Base-by-base conservation (phyloP, 768 basidiomycete species). In the Chiua virens region DNA sequence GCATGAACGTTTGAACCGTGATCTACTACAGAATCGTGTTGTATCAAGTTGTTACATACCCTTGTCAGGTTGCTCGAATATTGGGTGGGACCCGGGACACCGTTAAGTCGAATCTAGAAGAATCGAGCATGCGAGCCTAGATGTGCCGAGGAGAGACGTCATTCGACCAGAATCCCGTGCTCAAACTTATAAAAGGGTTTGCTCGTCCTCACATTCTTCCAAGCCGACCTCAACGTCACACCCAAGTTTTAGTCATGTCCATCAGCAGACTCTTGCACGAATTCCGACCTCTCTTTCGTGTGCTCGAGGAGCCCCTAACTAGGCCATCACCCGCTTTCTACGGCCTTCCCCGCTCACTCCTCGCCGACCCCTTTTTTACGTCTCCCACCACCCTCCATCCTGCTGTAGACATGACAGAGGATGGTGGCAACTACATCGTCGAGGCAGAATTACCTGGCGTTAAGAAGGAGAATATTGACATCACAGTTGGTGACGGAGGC, bases 381-480 rank as follows among this genome's bases (percentile, higher is more conserved):
- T 54, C 67, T 10, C 66, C 67, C 17, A 42, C 56, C 20, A 54
- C 62, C 9, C 25, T 73, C 37, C 73, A 78, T 25, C 86, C 87
- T 15, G 79, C 83, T 0, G 73, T 91, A 7, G 88, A 92, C 55
- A 66, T 91, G 8, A 73, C 76, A 4, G 89, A 92, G 56, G 78
- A 83, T 51, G 81, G 77, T 1, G 75, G 82, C 64, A 72, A 75
- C 36, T 90, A 86, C 57, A 54, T 88, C 45, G 71, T 92, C 37
- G 85, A 90, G 60, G 87, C 87, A 2, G 89, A 92, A 60, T 61
- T 92, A 23, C 89, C 89, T 20, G 88, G 89, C 1, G 81, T 91
- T 23, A 83, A 81, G 65, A 89, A 85, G 72, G 87, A 90, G 58
- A 82, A 89, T 59, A 63, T 90, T 9, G 79, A 87, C 49, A 77